Evolutionary conservation across 441 rosid species (phyloP), one percentile per base, ranked within the genome.

Genomic region (Codiaeum variegatum): DNA sequence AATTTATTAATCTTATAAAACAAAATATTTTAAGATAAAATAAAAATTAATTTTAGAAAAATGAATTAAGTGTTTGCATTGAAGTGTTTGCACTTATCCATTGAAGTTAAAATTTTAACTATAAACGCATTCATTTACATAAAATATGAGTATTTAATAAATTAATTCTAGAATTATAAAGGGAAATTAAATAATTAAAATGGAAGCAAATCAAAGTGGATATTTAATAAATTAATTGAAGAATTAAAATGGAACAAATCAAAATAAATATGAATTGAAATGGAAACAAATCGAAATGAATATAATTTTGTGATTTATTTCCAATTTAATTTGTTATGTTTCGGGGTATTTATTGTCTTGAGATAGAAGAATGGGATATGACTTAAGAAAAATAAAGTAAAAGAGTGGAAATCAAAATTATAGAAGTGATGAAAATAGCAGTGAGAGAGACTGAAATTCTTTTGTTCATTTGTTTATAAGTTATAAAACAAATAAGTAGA

Each of bases 221-320:
- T 36, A 36, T 36, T 6, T 36, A 18, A 36, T 9, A 36, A 19
- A 58, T 23, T 18, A 47, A 71, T 60, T 47, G n/a, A n/a, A n/a
- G n/a, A n/a, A n/a, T n/a, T 15, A 62, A 46, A 61, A 71, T 46
- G 74, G 67, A 61, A 71, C 67, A 60, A 29, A 71, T 71, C 26
- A 60, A 29, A n/a, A 7, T 55, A n/a, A n/a, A n/a, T n/a, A n/a
- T n/a, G 61, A n/a, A n/a, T n/a, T 15, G 51, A 46, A 61, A 71
- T 46, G 74, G 67, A 61, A 71, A 60, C 67, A 60, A 29, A 71
- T 71, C 26, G 46, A 29, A n/a, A 7, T 55, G 61, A n/a, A n/a
- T n/a, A n/a, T n/a, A n/a, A n/a, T n/a, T n/a, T n/a, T n/a, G 64
- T 36, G 29, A 4, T 18, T 49, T 16, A 8, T 29, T 31, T 21